Conservation (phyloP, 805 yeast species). For the Wickerhamomyces sydowiorum region DNA sequence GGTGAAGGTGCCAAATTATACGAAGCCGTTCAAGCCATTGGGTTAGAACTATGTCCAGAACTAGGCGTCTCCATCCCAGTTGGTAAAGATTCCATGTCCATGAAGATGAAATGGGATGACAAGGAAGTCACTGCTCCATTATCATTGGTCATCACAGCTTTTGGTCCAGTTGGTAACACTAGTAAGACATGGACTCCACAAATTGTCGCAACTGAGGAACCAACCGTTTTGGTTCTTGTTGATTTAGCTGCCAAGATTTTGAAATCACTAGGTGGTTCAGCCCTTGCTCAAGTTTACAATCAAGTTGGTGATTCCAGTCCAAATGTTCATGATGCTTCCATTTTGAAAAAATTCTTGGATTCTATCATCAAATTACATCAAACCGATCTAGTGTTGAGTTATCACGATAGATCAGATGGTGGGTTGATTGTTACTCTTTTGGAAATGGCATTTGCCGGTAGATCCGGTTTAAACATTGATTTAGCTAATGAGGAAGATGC, state of each 20-base stretch:
- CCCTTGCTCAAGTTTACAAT: slow-evolving; percentile 87
- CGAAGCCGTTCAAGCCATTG: slow-evolving; percentile 96
- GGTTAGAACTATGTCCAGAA: slow-evolving; percentile 89
- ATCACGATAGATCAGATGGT: slow-evolving; percentile 97
- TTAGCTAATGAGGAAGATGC: slow-evolving; percentile 36
- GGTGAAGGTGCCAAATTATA: slow-evolving; percentile 95
- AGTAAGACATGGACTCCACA: slow-evolving; percentile 95
- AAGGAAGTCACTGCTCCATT: slow-evolving; percentile 95
- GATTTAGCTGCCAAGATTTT: slow-evolving; percentile 57
- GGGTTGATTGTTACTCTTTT: slow-evolving; percentile 79
- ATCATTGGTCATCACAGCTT: slow-evolving; percentile 86
- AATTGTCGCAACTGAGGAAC: slow-evolving; percentile 43
- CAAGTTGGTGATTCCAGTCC: slow-evolving; percentile 84
- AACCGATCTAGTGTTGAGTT: slow-evolving; percentile 62
- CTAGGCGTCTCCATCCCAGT: slow-evolving; percentile 92
- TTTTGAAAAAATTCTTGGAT: slow-evolving; percentile 65
- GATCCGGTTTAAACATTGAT: slow-evolving; percentile 69
- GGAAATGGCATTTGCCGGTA: slow-evolving; percentile 97
- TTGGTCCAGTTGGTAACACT: slow-evolving; percentile 80
- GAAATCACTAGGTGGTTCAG: slow-evolving; percentile 84
- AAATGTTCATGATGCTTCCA: slow-evolving; percentile 62
- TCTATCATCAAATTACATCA: slow-evolving; percentile 71
- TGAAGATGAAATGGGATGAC: slow-evolving; percentile 96
- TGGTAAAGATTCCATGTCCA: slow-evolving; percentile 98
- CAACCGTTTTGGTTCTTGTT: slow-evolving; percentile 67